A percentile compares a stretch with the other conserved stretches of the same genome.
Evolutionary conservation across 306 rosid species (phyloP).

Genomic region (Trifolium dubium): DNA sequence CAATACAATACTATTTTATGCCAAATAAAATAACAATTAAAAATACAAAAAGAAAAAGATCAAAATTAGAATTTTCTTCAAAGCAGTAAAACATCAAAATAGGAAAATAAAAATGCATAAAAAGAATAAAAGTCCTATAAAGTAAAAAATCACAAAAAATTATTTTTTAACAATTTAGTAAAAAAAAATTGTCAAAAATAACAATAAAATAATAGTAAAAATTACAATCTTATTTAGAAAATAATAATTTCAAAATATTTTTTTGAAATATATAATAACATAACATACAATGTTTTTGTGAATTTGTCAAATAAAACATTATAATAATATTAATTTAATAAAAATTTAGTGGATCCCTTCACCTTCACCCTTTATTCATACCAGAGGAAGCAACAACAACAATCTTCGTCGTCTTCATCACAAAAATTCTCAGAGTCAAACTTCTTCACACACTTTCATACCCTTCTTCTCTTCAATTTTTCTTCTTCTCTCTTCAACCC

Average conservation of each 20-base stretch:
- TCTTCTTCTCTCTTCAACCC: constrained; percentile 32
- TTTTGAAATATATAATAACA: background rate
- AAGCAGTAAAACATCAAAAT: no score
- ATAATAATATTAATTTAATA: background rate
- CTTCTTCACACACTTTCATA: constrained; percentile 44
- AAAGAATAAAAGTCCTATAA: no score
- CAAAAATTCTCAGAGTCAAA: constrained; percentile 66
- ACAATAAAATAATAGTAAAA: no score
- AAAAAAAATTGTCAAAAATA: no score
- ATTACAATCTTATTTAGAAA: background rate
- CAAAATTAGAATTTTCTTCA: no score
- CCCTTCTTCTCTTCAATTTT: constrained; percentile 35
- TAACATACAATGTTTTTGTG: background rate
- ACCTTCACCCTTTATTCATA: constrained; percentile 47
- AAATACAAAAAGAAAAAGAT: no score
- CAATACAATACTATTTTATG: no score
- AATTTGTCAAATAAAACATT: background rate
- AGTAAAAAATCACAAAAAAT: no score
- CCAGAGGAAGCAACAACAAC: constrained; percentile 44
- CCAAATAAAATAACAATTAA: no score
- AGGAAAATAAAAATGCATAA: no score
- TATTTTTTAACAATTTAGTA: no score
- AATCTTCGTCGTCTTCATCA: constrained; percentile 67
- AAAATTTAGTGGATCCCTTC: constrained; percentile 56
- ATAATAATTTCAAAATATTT: background rate